Conservation (phyloP, 1,139 yeast genomes). For the Yamadazyma dendronema region DNA sequence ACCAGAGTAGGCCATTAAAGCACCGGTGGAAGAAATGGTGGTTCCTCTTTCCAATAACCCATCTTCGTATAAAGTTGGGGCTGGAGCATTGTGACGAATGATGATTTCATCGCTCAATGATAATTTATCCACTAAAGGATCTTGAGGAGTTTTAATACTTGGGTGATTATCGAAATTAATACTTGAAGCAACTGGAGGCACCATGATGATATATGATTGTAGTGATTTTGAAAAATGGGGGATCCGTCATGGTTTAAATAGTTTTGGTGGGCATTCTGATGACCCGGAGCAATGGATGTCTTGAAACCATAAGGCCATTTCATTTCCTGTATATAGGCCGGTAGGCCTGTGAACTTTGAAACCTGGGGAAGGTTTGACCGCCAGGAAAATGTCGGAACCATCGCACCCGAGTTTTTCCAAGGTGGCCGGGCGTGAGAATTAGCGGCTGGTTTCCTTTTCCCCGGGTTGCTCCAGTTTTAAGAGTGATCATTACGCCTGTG, state of each 20-base stretch:
- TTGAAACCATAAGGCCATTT: not conserved
- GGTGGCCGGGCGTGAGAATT: no score
- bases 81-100: slow-evolving; percentile 87
- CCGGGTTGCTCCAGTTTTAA: not conserved
- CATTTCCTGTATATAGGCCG: slow-evolving; percentile 3
- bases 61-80: slow-evolving; percentile 92
- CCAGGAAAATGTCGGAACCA: slow-evolving; percentile 1
- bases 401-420: not conserved
- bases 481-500: not conserved
- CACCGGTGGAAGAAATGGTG: slow-evolving; percentile 91
- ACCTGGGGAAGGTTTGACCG: slow-evolving; percentile 11
- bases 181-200: slow-evolving; percentile 50
- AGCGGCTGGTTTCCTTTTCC: not conserved
- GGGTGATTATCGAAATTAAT: slow-evolving; percentile 46
- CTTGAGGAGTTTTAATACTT: slow-evolving; percentile 40
- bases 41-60: slow-evolving; percentile 90
- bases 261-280: slow-evolving; percentile 3
- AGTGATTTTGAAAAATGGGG: slow-evolving; percentile 13
- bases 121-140: slow-evolving; percentile 46
- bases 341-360: slow-evolving; percentile 1
- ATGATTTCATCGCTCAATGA: slow-evolving; percentile 47
- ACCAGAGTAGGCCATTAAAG: slow-evolving; percentile 94
- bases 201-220: slow-evolving; percentile 31
- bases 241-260: slow-evolving; percentile 6
- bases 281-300: slow-evolving; percentile 9